Percentiles rank a stretch among this genome's conserved stretches.
These are phyloP conservation scores for Ophiosphaerella narmari DNA, from an alignment of 2,329 filamentous ascomycete genomes.

Conservation along the genomic window DNA sequence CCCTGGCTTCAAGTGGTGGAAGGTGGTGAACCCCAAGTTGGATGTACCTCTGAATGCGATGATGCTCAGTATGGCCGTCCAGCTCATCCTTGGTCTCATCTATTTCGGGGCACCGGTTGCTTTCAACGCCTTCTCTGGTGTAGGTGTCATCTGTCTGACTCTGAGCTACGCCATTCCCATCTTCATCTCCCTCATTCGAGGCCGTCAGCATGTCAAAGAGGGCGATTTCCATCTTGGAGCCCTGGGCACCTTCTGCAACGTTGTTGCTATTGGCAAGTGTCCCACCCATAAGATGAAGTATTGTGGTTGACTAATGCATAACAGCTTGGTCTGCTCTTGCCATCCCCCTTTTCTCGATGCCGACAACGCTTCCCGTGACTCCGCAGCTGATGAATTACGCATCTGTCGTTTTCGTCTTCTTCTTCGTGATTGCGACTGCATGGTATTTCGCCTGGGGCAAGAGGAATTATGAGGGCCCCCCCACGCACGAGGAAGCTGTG, in stretches of 20 bases:
- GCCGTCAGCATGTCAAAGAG: constrained; percentile 62
- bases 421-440: constrained; percentile 62
- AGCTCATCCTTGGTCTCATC: constrained; percentile 67
- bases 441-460: constrained; percentile 75
- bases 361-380: constrained; percentile 64
- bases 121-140: constrained; percentile 74
- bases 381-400: constrained; percentile 71
- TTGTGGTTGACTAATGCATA: constrained; percentile 6
- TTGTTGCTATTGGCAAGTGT: constrained; percentile 65
- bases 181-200: constrained; percentile 64
- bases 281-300: constrained; percentile 10
- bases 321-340: constrained; percentile 67
- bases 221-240: constrained; percentile 66
- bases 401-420: constrained; percentile 72
- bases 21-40: constrained; percentile 63
- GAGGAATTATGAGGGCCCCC: constrained; percentile 69
- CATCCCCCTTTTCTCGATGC: constrained; percentile 77
- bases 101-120: constrained; percentile 71
- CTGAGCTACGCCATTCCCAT: constrained; percentile 71
- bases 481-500: constrained; percentile 40
- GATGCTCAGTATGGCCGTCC: constrained; percentile 70
- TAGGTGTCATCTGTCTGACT: constrained; percentile 72
- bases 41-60: constrained; percentile 72
- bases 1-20: constrained; percentile 65
- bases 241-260: constrained; percentile 66